A percentile compares a stretch with the other conserved stretches of the same genome.
Evolutionary conservation across 176 grass and related monocot species (phyloP).

Genomic region (Carex scoparia): DNA sequence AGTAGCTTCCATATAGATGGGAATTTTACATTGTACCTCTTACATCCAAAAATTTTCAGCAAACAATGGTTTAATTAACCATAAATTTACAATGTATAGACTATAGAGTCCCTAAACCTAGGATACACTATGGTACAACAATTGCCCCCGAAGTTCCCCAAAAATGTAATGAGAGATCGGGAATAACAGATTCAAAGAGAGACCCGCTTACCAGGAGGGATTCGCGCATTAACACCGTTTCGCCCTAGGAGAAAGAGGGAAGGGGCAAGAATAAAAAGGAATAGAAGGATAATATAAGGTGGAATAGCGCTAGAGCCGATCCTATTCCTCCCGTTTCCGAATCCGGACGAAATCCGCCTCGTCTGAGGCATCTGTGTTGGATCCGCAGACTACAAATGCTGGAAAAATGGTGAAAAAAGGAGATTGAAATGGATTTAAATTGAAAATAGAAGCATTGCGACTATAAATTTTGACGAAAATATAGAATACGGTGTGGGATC

Average conservation of each 20-base stretch:
- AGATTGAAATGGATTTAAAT: background rate
- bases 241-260: conserved; percentile 46
- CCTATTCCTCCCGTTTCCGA: conserved; percentile 38
- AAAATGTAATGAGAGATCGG: background rate
- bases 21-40: background rate
- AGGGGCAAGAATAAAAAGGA: conserved; percentile 59
- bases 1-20: background rate
- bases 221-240: conserved; percentile 42
- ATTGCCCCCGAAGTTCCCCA: background rate
- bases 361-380: conserved; percentile 38
- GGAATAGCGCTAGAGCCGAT: conserved; percentile 28
- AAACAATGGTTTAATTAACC: background rate
- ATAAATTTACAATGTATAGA: background rate
- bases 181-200: background rate
- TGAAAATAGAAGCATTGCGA: background rate
- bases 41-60: background rate
- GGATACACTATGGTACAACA: background rate
- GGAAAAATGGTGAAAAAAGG: background rate
- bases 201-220: conserved; percentile 41
- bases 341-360: conserved; percentile 46
- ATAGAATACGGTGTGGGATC: background rate
- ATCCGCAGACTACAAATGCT: conserved; percentile 12
- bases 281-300: conserved; percentile 50
- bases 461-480: background rate
- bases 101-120: background rate